phyloP scores from a whole-genome alignment of 805 yeast species.

The Metschnikowia borealis region DNA sequence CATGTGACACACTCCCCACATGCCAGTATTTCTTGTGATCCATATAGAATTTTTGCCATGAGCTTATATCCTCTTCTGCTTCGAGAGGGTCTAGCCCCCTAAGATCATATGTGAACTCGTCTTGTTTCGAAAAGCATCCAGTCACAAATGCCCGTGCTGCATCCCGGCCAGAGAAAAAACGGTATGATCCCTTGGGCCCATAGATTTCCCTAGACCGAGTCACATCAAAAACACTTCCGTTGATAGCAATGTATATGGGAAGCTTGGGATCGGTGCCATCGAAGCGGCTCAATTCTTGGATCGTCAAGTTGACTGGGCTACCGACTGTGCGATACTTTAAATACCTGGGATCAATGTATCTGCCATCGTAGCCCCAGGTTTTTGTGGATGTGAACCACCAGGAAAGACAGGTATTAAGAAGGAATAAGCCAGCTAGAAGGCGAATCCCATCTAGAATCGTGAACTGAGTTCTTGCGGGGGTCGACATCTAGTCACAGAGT shows the following conservation, averaged over 20 bases:
- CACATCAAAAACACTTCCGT: slow-evolving; percentile 66
- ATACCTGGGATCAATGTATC: slow-evolving; percentile 43
- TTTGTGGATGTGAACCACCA: slow-evolving; percentile 55
- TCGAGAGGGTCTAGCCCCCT: slow-evolving; percentile 50
- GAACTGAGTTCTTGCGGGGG: slow-evolving; percentile 1
- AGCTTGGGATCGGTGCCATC: slow-evolving; percentile 45
- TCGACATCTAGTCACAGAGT: neutral
- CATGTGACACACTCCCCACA: slow-evolving; percentile 54
- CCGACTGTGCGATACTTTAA: slow-evolving; percentile 23
- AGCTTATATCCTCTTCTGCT: slow-evolving; percentile 35
- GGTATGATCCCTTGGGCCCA: slow-evolving; percentile 57
- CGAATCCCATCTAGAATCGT: slow-evolving; percentile 39
- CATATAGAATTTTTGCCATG: slow-evolving; percentile 53
- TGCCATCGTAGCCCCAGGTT: slow-evolving; percentile 61
- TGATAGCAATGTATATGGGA: slow-evolving; percentile 57
- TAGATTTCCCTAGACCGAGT: slow-evolving; percentile 46
- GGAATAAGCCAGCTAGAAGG: slow-evolving; percentile 42
- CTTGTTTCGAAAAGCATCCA: slow-evolving; percentile 55
- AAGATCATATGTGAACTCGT: slow-evolving; percentile 62
- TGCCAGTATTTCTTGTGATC: slow-evolving; percentile 52
- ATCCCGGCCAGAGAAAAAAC: slow-evolving; percentile 59
- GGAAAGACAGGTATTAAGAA: slow-evolving; percentile 47
- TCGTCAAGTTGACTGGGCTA: slow-evolving; percentile 31
- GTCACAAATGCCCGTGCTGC: slow-evolving; percentile 67
- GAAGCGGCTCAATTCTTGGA: slow-evolving; percentile 44